phyloP scores from a whole-genome alignment of 148 eudicot species.

The Fagopyrum homotropicum region DNA sequence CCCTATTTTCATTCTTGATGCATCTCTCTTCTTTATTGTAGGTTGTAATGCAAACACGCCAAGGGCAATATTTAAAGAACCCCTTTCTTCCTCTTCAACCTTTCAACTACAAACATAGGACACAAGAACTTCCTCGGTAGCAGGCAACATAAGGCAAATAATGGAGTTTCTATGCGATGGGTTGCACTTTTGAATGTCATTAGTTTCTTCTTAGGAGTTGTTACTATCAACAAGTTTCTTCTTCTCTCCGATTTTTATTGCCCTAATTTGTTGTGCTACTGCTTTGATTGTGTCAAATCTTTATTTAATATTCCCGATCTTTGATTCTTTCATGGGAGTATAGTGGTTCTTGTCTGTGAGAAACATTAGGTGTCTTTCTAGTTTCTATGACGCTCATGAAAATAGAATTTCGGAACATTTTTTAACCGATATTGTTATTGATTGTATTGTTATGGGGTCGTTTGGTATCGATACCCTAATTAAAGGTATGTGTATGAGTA shows the following conservation, averaged over 20 bases:
- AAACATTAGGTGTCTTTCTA: neutral
- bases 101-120: too few species aligned
- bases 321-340: neutral
- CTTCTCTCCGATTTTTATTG: neutral
- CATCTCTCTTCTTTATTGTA: too few species aligned
- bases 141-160: conserved; percentile 24
- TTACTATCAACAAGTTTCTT: conserved; percentile 36
- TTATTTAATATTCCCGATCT: too few species aligned
- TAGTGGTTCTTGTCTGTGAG: neutral
- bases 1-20: too few species aligned
- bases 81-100: too few species aligned
- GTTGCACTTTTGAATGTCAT: conserved; percentile 34
- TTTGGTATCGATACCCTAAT: too few species aligned
- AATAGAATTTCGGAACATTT: neutral
- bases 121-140: neutral
- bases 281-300: neutral
- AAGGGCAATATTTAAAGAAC: too few species aligned
- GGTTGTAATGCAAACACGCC: too few species aligned
- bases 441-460: neutral
- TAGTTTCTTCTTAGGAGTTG: conserved; percentile 47
- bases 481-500: too few species aligned
- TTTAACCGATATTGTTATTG: neutral
- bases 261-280: neutral
- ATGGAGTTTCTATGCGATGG: conserved; percentile 36
- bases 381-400: neutral